A percentile compares a stretch with the other conserved stretches of the same genome.
Evolutionary conservation across 768 basidiomycete genomes (phyloP).

Genomic region (Cantharellus anzutake): DNA sequence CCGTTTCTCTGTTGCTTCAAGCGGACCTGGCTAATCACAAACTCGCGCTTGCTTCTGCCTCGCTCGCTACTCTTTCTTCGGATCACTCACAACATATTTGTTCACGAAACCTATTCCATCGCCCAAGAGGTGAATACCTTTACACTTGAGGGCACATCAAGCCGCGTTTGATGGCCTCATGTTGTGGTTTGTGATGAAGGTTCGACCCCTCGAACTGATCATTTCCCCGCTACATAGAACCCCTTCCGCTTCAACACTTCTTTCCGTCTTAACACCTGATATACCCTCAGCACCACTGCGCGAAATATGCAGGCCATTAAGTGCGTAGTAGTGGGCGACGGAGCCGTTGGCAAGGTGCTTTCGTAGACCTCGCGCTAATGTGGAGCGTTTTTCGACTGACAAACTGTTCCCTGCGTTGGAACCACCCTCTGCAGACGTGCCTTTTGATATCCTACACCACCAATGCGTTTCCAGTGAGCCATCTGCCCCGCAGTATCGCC

Average conservation of each 20-base stretch:
- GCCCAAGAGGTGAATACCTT: too few species aligned
- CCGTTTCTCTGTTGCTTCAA: too few species aligned
- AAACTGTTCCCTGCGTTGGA: not conserved
- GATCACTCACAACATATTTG: too few species aligned
- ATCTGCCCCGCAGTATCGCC: conserved; percentile 4
- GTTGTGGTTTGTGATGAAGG: not conserved
- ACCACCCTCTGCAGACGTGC: conserved; percentile 49
- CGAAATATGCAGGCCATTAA: conserved; percentile 8
- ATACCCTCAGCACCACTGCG: not conserved
- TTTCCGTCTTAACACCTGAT: not conserved
- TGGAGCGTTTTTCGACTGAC: not conserved
- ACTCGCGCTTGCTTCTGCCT: too few species aligned
- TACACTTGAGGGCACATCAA: too few species aligned
- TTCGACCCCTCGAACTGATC: not conserved
- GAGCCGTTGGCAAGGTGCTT: conserved; percentile 91
- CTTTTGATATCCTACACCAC: conserved; percentile 99
- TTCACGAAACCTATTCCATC: too few species aligned
- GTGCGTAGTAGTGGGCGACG: conserved; percentile 48
- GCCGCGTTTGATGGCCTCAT: too few species aligned
- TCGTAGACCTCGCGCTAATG: not conserved
- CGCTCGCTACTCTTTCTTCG: too few species aligned
- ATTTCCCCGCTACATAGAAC: not conserved
- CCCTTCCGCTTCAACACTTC: not conserved
- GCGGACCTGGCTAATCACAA: too few species aligned
- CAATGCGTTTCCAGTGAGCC: conserved; percentile 81